Percentiles rank a stretch among this genome's conserved stretches.
These are phyloP conservation scores for Plenodomus tracheiphilus DNA, from an alignment of 2,329 filamentous ascomycete species.

Conservation along the genomic window DNA sequence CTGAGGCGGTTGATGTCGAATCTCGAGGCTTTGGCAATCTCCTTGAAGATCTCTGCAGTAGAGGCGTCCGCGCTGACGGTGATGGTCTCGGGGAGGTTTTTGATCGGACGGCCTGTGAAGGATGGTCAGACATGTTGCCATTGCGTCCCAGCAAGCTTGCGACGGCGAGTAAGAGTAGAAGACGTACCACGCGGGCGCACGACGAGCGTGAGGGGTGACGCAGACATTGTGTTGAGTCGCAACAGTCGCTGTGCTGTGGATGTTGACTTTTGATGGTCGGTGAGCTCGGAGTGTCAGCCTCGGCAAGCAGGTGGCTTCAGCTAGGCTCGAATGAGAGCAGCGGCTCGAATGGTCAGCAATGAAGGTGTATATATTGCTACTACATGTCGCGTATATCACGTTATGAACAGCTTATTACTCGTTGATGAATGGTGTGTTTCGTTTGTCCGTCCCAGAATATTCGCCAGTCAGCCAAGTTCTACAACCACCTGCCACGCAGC, in stretches of 20 bases:
- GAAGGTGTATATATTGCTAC: neutral
- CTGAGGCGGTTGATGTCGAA: constrained; percentile 63
- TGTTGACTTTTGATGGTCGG: constrained; percentile 13
- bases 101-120: constrained; percentile 62
- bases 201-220: constrained; percentile 48
- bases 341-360: neutral
- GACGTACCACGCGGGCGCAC: constrained; percentile 51
- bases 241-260: constrained; percentile 8
- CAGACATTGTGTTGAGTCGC: constrained; percentile 42
- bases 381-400: too few relatives aligned
- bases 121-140: constrained; percentile 2
- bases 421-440: neutral
- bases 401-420: too few relatives aligned
- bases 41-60: constrained; percentile 60
- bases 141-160: neutral
- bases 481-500: constrained; percentile 61
- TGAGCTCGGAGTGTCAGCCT: constrained; percentile 12
- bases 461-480: constrained; percentile 50
- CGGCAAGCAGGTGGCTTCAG: constrained; percentile 9
- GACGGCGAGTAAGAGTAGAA: neutral
- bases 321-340: constrained; percentile 5
- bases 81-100: constrained; percentile 61
- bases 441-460: neutral
- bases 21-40: constrained; percentile 58
- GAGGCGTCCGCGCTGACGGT: constrained; percentile 56